Evolutionary conservation across 495 filamentous ascomycete species (phyloP).

Genomic region (Barbatosphaeria neglecta): DNA sequence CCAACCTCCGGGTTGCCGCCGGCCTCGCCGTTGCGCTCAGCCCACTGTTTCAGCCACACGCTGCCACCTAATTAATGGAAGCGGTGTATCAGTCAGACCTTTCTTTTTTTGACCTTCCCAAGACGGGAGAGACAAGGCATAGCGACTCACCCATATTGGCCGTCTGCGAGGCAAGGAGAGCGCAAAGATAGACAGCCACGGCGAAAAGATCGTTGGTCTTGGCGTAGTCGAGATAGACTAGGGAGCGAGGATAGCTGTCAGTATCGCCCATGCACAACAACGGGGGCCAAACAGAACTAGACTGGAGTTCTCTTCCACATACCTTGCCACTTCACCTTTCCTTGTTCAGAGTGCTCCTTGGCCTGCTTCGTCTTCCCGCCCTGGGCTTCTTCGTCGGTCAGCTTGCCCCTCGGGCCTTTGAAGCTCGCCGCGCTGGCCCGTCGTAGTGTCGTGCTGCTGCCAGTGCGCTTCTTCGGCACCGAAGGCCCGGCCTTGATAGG

Average conservation of each 20-base stretch:
- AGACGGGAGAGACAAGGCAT: no score
- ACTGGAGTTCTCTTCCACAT: conserved; percentile 6
- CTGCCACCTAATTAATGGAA: conserved; percentile 54
- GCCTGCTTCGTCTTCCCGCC: conserved; percentile 65
- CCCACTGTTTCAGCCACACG: conserved; percentile 89
- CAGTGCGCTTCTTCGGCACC: conserved; percentile 35
- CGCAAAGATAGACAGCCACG: conserved; percentile 67
- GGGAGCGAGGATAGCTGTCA: conserved; percentile 4
- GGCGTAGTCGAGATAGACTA: conserved; percentile 76
- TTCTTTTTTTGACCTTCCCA: not conserved
- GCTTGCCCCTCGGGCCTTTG: conserved; percentile 68
- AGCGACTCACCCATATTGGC: conserved; percentile 52
- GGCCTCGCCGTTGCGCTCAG: conserved; percentile 58
- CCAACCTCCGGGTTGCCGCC: conserved; percentile 63
- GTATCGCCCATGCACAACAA: conserved; percentile 2
- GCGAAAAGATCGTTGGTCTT: conserved; percentile 85
- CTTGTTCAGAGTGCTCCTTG: conserved; percentile 81
- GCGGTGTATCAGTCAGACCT: conserved; percentile 1
- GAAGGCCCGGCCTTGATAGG: conserved; percentile 49
- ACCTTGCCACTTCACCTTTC: conserved; percentile 89
- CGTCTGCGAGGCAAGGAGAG: conserved; percentile 68
- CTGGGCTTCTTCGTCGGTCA: conserved; percentile 70
- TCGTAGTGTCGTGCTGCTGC: conserved; percentile 65
- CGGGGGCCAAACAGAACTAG: not conserved
- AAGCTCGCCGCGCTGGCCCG: conserved; percentile 89